phyloP scores from a whole-genome alignment of 306 rosid genomes.

The Rosa chinensis region DNA sequence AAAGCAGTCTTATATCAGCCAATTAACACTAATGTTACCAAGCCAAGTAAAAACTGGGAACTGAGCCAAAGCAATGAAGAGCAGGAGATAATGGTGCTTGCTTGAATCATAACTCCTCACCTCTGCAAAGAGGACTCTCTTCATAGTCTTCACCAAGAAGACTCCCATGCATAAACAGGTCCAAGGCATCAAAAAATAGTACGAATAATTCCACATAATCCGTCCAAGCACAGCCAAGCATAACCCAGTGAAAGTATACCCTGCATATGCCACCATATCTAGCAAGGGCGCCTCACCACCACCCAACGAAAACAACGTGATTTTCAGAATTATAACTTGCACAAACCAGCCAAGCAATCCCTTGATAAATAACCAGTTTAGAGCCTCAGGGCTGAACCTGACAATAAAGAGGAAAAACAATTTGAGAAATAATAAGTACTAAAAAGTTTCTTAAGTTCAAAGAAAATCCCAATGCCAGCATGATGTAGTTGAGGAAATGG shows the following conservation, averaged over 20 bases:
- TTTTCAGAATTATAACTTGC: constrained; percentile 77
- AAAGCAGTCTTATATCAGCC: constrained; percentile 57
- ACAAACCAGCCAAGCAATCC: constrained; percentile 91
- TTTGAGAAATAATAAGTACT: constrained; percentile 3
- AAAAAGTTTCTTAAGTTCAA: neutral
- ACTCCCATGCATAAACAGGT: constrained; percentile 92
- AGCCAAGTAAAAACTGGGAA: constrained; percentile 93
- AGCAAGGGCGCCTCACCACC: constrained; percentile 84
- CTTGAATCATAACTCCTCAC: constrained; percentile 88
- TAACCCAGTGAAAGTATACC: constrained; percentile 77
- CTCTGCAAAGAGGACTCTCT: constrained; percentile 89
- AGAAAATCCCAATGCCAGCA: neutral
- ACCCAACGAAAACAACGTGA: constrained; percentile 71
- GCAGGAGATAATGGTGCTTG: constrained; percentile 89
- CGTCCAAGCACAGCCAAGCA: constrained; percentile 81
- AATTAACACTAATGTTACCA: constrained; percentile 82
- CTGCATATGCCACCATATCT: constrained; percentile 84
- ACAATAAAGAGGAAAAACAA: constrained; percentile 10
- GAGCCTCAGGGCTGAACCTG: constrained; percentile 95
- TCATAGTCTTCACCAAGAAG: constrained; percentile 94
- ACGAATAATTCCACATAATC: constrained; percentile 59
- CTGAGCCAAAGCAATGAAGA: constrained; percentile 87
- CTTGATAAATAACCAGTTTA: constrained; percentile 90
- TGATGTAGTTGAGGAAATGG: neutral
- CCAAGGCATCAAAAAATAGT: constrained; percentile 89